Evolutionary conservation across 768 basidiomycete genomes (phyloP), one percentile per base, ranked within the genome.

Genomic region (Lentinula sp.): DNA sequence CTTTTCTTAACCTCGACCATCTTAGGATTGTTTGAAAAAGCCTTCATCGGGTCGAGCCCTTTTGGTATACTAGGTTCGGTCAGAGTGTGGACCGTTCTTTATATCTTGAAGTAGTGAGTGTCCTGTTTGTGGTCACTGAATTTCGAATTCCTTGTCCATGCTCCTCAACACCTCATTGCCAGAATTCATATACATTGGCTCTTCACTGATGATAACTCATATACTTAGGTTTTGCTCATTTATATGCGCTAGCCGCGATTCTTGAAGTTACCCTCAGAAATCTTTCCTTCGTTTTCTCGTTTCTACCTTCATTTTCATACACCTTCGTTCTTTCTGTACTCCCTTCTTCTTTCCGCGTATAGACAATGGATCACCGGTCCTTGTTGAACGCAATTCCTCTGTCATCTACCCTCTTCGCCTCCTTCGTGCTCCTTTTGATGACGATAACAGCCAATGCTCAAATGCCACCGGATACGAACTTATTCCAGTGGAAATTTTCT

Each of bases 401-500:
- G 4, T 16, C 10, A 42, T 55, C 53, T 6, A 57, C 54, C 46
- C 42, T 12, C 59, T 16, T 60, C 33, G 61, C 54, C 46, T 48
- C 16, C 59, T 16, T 60, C 33, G 61, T 63, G 45, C 49, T 48
- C 48, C 13, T 51, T 28, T 39, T 42, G 42, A 56, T 63, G 59
- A 60, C 63, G 32, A 59, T 62, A 3, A 61, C 62, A 1, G 60
- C 65, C 50, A 6, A 48, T 20, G 57, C 57, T 45, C 57, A 57
- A 33, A 37, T 37, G 28, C 23, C 57, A 32, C 57, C 57, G 15
- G 57, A 57, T 37, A 16, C 18, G 13, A 57, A 57, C 35, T 37
- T 57, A 37, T 76, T 77, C 57, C 64, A 68, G 57, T 76, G 75
- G 75, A 63, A 66, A 64, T 75, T 75, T 61, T 55, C 60, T 16